Conservation (phyloP, 345 rosid species). For the Lumnitzera racemosa region DNA sequence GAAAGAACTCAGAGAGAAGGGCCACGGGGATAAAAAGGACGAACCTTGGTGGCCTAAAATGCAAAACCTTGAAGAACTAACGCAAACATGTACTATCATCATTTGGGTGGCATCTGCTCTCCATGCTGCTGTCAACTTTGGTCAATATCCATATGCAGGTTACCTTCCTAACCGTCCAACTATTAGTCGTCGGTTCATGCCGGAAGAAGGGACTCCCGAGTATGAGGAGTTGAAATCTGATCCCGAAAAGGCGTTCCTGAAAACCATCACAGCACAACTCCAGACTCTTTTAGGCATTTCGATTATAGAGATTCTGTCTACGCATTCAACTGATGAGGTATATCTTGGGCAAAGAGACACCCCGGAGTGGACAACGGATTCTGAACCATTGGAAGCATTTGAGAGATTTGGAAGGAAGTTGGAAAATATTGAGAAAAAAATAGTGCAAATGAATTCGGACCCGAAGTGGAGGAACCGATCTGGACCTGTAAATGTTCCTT, state of each 20-base stretch:
- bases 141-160: slow-evolving; percentile 38
- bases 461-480: slow-evolving; percentile 14
- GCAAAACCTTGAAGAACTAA: slow-evolving; percentile 24
- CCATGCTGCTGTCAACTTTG: slow-evolving; percentile 40
- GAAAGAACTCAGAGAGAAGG: slow-evolving; percentile 30
- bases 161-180: slow-evolving; percentile 38
- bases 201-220: slow-evolving; percentile 23
- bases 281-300: slow-evolving; percentile 36
- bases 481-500: slow-evolving; percentile 19
- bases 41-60: slow-evolving; percentile 42
- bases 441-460: slow-evolving; percentile 12
- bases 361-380: slow-evolving; percentile 36
- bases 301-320: slow-evolving; percentile 34
- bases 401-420: slow-evolving; percentile 26
- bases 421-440: slow-evolving; percentile 18
- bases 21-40: slow-evolving; percentile 34
- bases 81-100: slow-evolving; percentile 27
- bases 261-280: slow-evolving; percentile 25
- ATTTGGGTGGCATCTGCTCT: slow-evolving; percentile 42
- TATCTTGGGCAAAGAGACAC: slow-evolving; percentile 37
- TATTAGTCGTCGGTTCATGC: slow-evolving; percentile 30
- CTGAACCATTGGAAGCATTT: slow-evolving; percentile 19
- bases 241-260: slow-evolving; percentile 29
- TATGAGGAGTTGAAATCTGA: slow-evolving; percentile 22
- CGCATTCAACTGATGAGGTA: slow-evolving; percentile 37